These are phyloP conservation scores for Picea abies DNA, from an alignment of 83 land plant species.

Conservation along the genomic window DNA sequence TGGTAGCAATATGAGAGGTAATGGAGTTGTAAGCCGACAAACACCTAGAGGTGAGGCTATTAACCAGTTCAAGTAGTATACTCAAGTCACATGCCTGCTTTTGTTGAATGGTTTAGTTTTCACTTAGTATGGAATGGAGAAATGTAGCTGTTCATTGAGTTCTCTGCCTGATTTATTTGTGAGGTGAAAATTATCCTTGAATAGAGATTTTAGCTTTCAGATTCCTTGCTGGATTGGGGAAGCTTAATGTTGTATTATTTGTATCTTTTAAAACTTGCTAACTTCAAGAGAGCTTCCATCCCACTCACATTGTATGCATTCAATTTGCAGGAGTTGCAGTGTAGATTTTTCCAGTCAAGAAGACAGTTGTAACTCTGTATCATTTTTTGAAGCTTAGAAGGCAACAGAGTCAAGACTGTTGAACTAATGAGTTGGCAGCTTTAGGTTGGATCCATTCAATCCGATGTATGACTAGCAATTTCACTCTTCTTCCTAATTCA, in stretches of 20 bases:
- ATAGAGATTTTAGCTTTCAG: conserved; percentile 8
- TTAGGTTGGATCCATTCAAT: conserved; percentile 10
- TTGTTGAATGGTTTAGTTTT: not conserved
- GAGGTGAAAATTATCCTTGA: not conserved
- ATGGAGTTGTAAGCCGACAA: conserved; percentile 44
- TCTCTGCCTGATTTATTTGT: not conserved
- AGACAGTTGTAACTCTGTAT: conserved; percentile 10
- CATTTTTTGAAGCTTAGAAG: conserved; percentile 17
- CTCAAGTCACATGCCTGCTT: not conserved
- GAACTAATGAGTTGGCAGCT: conserved; percentile 14
- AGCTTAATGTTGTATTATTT: not conserved
- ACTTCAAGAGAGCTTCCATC: not conserved
- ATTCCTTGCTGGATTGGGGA: conserved; percentile 3
- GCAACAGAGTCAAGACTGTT: conserved; percentile 15
- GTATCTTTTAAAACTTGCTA: not conserved
- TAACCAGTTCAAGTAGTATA: not conserved
- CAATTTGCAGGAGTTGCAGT: conserved; percentile 19
- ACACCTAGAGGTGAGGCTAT: conserved; percentile 48
- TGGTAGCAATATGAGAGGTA: conserved; percentile 34
- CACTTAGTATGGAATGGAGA: not conserved
- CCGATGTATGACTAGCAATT: conserved; percentile 7
- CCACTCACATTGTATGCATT: not conserved
- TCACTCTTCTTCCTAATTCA: conserved; percentile 15
- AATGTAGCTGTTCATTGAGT: too few species aligned
- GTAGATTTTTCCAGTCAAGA: conserved; percentile 8